phyloP scores from a whole-genome alignment of 805 yeast genomes.

The Ogataea wickerhamii region DNA sequence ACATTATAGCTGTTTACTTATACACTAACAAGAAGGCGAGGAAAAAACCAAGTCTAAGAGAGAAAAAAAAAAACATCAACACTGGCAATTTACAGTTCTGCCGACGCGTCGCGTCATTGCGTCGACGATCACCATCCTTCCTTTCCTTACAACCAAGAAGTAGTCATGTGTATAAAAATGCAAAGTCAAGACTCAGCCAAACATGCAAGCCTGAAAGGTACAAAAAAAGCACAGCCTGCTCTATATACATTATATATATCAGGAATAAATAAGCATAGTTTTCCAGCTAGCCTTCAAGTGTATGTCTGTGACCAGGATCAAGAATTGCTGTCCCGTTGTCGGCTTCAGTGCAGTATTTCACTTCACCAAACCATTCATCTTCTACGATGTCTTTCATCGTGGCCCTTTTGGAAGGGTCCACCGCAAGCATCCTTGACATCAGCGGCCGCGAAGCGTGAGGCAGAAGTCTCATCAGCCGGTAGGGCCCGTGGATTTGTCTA shows the following conservation, averaged over 20 bases:
- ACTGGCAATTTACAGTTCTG: too few species aligned
- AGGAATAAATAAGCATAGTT: neutral
- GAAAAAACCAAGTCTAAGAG: neutral
- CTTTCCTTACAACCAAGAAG: too few species aligned
- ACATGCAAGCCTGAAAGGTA: neutral
- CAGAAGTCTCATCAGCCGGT: constrained; percentile 70
- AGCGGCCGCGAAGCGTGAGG: constrained; percentile 85
- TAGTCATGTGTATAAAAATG: constrained; percentile 1
- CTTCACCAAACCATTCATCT: constrained; percentile 70
- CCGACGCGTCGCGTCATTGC: too few species aligned
- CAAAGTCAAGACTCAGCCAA: neutral
- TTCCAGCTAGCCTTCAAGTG: constrained; percentile 31
- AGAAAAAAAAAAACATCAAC: too few species aligned
- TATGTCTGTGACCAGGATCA: constrained; percentile 51
- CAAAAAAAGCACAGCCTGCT: neutral
- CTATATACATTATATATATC: neutral
- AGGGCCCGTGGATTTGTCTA: constrained; percentile 76
- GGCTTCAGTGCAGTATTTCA: constrained; percentile 56
- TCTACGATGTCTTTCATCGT: constrained; percentile 59
- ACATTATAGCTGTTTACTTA: too few species aligned
- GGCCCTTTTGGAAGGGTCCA: constrained; percentile 61
- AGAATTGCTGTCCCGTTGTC: constrained; percentile 36
- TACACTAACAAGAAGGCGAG: neutral
- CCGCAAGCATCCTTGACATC: constrained; percentile 58
- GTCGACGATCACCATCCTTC: too few species aligned